phyloP scores from a whole-genome alignment of 768 basidiomycete species.

The Kwoniella dejecticola region DNA sequence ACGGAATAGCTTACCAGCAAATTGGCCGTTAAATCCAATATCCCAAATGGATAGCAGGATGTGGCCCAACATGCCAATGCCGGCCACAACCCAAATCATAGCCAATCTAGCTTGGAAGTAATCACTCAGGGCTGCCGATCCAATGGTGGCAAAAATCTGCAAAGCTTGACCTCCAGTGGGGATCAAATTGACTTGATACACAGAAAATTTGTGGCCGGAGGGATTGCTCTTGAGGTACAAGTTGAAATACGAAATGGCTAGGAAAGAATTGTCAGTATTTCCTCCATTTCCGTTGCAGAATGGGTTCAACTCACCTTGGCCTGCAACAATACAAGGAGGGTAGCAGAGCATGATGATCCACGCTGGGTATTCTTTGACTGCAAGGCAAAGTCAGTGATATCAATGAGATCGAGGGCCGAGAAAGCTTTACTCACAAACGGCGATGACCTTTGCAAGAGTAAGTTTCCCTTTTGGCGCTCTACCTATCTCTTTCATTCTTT shows the following conservation, averaged over 20 bases:
- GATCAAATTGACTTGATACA: constrained; percentile 10
- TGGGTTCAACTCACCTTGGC: not conserved
- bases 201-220: not conserved
- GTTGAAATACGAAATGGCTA: constrained; percentile 17
- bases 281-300: no score
- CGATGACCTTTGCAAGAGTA: not conserved
- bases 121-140: constrained; percentile 4
- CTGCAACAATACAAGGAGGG: not conserved
- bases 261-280: not conserved
- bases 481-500: constrained; percentile 7
- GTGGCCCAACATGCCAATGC: constrained; percentile 6
- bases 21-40: constrained; percentile 2
- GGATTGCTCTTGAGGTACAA: constrained; percentile 14
- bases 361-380: constrained; percentile 9
- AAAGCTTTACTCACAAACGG: not conserved
- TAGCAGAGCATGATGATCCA: constrained; percentile 10
- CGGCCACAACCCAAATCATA: constrained; percentile 8
- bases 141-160: not conserved
- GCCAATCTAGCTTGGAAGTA: constrained; percentile 4
- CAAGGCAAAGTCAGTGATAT: not conserved
- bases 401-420: no score
- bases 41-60: constrained; percentile 4
- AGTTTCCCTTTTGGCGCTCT: constrained; percentile 8
- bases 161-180: constrained; percentile 12
- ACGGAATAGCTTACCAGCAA: not conserved